Conservation (phyloP, 768 basidiomycete species). For the Kwoniella sp. region DNA sequence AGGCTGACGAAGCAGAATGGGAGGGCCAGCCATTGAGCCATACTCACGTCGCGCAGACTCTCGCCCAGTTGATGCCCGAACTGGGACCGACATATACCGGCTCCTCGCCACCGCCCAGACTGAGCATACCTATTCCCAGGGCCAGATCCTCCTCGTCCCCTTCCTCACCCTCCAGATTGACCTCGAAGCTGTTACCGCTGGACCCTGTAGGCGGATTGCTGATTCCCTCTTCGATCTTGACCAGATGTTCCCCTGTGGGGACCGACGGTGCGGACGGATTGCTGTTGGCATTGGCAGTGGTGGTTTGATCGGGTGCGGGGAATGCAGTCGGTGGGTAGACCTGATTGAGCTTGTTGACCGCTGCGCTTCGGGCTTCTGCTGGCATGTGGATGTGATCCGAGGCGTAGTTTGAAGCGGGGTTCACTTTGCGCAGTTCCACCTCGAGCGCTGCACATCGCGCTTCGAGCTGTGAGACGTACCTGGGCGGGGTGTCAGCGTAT, state of each 20-base stretch:
- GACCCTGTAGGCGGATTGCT: constrained; percentile 1
- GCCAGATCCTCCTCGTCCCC: constrained; percentile 30
- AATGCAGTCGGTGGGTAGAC: constrained; percentile 20
- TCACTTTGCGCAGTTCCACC: constrained; percentile 24
- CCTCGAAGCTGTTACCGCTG: background rate
- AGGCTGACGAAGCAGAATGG: background rate
- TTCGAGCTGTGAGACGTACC: constrained; percentile 38
- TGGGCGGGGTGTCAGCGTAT: too few relatives aligned
- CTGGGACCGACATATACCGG: constrained; percentile 37
- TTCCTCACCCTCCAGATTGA: constrained; percentile 10
- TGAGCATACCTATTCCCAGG: constrained; percentile 28
- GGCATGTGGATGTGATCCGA: constrained; percentile 22
- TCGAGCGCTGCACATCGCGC: constrained; percentile 28
- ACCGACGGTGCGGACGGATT: background rate
- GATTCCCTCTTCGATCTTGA: constrained; percentile 3
- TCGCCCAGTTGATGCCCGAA: constrained; percentile 39
- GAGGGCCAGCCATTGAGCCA: background rate
- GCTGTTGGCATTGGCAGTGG: too few relatives aligned
- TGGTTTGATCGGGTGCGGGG: background rate
- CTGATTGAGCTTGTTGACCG: constrained; percentile 25
- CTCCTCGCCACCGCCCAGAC: constrained; percentile 27
- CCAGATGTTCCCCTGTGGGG: too few relatives aligned
- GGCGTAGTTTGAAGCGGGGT: constrained; percentile 13
- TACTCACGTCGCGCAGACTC: constrained; percentile 38
- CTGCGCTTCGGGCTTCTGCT: constrained; percentile 26